phyloP scores from a whole-genome alignment of 306 rosid genomes.

The Rosa multiflora region DNA sequence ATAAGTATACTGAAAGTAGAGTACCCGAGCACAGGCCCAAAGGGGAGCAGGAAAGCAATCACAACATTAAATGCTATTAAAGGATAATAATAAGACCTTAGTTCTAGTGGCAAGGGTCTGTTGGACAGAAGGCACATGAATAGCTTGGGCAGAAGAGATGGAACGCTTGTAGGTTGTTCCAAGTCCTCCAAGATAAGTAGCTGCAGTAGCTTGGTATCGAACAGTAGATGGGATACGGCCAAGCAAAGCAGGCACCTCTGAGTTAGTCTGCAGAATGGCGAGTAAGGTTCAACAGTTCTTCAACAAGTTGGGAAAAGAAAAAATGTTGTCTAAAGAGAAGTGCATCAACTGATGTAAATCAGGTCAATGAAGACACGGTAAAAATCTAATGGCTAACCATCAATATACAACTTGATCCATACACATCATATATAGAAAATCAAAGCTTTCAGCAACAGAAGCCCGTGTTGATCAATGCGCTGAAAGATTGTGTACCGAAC shows the following conservation, averaged over 20 bases:
- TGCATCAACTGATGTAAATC: slow-evolving; percentile 48
- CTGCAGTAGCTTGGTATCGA: slow-evolving; percentile 86
- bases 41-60: background rate
- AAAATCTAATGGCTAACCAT: background rate
- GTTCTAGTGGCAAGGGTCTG: slow-evolving; percentile 86
- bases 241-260: slow-evolving; percentile 93
- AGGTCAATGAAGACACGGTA: background rate
- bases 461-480: background rate
- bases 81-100: slow-evolving; percentile 50
- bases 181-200: slow-evolving; percentile 92
- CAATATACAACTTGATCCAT: background rate
- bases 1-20: background rate
- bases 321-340: slow-evolving; percentile 86
- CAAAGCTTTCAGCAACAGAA: background rate
- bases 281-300: background rate
- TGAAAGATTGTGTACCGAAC: background rate
- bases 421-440: background rate
- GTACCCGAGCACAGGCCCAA: background rate
- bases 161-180: slow-evolving; percentile 90
- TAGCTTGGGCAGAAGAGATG: slow-evolving; percentile 77
- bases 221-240: slow-evolving; percentile 95
- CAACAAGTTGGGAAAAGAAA: slow-evolving; percentile 49
- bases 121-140: slow-evolving; percentile 84
- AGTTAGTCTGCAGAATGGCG: slow-evolving; percentile 63
- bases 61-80: background rate